Evolutionary conservation across 1,139 yeast genomes (phyloP), one percentile per base, ranked within the genome.

Genomic region (Nakaseomyces bracarensis): DNA sequence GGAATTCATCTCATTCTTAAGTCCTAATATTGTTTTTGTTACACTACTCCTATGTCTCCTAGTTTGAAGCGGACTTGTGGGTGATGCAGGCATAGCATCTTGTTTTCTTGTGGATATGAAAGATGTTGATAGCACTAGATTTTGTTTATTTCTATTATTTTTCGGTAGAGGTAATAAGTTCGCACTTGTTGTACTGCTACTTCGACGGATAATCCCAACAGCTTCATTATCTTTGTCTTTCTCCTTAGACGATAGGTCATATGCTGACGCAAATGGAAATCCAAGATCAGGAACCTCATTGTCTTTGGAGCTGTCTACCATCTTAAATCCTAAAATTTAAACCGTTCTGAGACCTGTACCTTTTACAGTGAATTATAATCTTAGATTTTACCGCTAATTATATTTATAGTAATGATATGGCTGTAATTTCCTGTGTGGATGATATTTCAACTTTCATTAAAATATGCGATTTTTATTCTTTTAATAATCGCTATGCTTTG

Each of bases 81-180:
- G 60, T 6, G 61, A 50, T 10, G 48, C 37, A 4, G 52, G 50
- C 4, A 50, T 47, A 35, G 47, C 49, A 18, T 54, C 61, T 26
- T 49, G 37, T 36, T 49, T 50, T 40, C 60, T 54, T 4, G 63
- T 53, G 1, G 64, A 53, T 1, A 57, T 48, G 44, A 61, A 61
- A 3, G 64, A 57, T 2, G 66, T 60, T 1, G 65, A 58, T 22
- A 59, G 43, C 4, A 60, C 57, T 23, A 58, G 42, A 25, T 52
- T 55, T 25, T 54, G 60, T 39, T 60, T 49, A 38, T 48, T 47
- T 40, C 48, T 52, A 41, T 53, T 48, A 15, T 9, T 13, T n/a
- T 37, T 33, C 11, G 25, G 36, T 13, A 33, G 18, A 4, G 25
- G 16, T 3, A 16, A 11, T 18, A 19, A 16, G 21, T 21, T 21